These are phyloP conservation scores for Sarocladiaceae sp. DNA, from an alignment of 2,329 filamentous ascomycete genomes.

Conservation along the genomic window DNA sequence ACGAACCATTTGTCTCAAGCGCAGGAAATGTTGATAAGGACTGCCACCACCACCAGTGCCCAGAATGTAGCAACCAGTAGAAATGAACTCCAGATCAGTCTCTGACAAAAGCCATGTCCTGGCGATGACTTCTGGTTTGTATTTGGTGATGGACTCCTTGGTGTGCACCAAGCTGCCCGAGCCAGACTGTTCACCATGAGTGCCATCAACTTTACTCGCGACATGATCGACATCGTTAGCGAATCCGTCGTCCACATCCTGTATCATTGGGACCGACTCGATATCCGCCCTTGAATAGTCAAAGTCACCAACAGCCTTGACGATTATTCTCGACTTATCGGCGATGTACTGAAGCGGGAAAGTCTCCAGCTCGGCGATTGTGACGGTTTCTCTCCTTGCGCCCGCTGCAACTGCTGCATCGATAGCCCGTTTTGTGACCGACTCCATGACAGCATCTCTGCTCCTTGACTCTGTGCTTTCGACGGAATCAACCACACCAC, in stretches of 20 bases:
- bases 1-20: conserved; percentile 45
- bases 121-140: conserved; percentile 39
- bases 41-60: conserved; percentile 58
- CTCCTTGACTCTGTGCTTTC: conserved; percentile 41
- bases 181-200: conserved; percentile 14
- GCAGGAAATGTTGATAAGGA: conserved; percentile 47
- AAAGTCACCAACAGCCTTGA: conserved; percentile 56
- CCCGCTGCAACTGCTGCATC: conserved; percentile 40
- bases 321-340: conserved; percentile 52
- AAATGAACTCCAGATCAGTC: conserved; percentile 52
- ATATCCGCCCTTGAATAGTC: conserved; percentile 27
- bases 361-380: conserved; percentile 47
- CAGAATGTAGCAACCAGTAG: conserved; percentile 56
- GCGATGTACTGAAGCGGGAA: conserved; percentile 48
- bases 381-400: conserved; percentile 37
- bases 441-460: conserved; percentile 30
- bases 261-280: background rate
- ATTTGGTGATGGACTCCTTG: background rate
- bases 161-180: conserved; percentile 14
- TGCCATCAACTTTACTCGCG: conserved; percentile 14
- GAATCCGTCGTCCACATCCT: background rate
- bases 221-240: background rate
- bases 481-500: conserved; percentile 47
- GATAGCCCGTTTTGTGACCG: conserved; percentile 36
- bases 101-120: conserved; percentile 55